A percentile compares a stretch with the other conserved stretches of the same genome.
Evolutionary conservation across 164 flowering plant species (phyloP).

Genomic region (Kalanchoe fedtschenkoi): DNA sequence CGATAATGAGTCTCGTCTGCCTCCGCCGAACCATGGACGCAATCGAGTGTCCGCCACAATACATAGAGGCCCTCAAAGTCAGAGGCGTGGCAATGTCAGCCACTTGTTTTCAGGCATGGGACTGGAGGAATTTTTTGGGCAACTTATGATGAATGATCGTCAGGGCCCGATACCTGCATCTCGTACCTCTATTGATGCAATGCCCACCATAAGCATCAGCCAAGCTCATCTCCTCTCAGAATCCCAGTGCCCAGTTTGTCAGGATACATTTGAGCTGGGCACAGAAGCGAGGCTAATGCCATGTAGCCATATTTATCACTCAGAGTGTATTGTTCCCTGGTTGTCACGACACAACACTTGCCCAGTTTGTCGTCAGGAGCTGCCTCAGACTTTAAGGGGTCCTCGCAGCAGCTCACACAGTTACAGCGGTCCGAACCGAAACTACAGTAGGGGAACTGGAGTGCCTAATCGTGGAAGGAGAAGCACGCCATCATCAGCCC

Average conservation of each 20-base stretch:
- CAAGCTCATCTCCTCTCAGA: slow-evolving; percentile 29
- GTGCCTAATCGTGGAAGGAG: slow-evolving; percentile 20
- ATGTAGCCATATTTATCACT: slow-evolving; percentile 34
- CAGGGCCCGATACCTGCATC: slow-evolving; percentile 38
- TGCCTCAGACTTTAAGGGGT: slow-evolving; percentile 17
- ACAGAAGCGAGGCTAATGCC: slow-evolving; percentile 38
- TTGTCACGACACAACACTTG: slow-evolving; percentile 34
- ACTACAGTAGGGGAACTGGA: slow-evolving; percentile 6
- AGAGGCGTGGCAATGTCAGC: slow-evolving; percentile 13
- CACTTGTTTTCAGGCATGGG: slow-evolving; percentile 27
- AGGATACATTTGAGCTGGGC: slow-evolving; percentile 32
- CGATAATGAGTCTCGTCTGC: slow-evolving; percentile 1
- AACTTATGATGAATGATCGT: slow-evolving; percentile 24
- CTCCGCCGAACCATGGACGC: slow-evolving; percentile 8
- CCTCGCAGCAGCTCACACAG: slow-evolving; percentile 6
- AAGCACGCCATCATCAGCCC: slow-evolving; percentile 17
- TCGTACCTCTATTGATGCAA: slow-evolving; percentile 28
- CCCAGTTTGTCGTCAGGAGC: slow-evolving; percentile 41
- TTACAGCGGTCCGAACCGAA: slow-evolving; percentile 7
- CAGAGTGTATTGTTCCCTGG: slow-evolving; percentile 42
- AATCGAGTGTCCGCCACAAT: slow-evolving; percentile 11
- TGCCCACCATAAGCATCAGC: slow-evolving; percentile 29
- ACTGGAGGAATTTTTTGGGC: slow-evolving; percentile 31
- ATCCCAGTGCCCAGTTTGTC: slow-evolving; percentile 36
- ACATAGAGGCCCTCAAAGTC: slow-evolving; percentile 14